Evolutionary conservation across 371 early-diverging fungal genomes (phyloP), one percentile per base, ranked within the genome.

Genomic region (Apophysomyces trapeziformis): DNA sequence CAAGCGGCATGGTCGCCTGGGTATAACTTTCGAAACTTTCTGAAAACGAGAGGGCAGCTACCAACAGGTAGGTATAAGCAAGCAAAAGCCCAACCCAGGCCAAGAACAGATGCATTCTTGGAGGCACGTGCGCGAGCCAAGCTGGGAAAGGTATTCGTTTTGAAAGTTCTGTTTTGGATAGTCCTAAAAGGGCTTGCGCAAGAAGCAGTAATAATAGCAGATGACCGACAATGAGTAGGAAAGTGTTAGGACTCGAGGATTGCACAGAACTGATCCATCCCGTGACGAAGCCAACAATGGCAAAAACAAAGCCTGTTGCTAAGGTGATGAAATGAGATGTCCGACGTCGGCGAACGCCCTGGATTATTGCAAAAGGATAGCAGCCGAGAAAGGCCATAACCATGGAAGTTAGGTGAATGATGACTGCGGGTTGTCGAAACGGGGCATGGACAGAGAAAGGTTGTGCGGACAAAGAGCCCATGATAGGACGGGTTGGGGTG

Each of bases 381-480:
- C 72, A 81, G 38, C 73, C 75, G 63, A 78, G 70, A 64, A 75
- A 76, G 44, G 77, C 70, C 41, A 78, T 62, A 57, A 70, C 68
- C 75, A 78, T 74, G 46, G 73, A 73, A 21, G 69, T 63, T 56
- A 71, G 59, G 65, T 81, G 82, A 38, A 70, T 64, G 65, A 81
- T 73, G 60, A 76, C 75, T 64, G 71, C 61, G 6, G 82, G 71
- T 66, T 81, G 79, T 61, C 70, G 75, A 35, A 81, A 71, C 46
- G 77, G 79, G 35, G 72, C 74, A 73, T 78, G 66, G 50, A 65
- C 62, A 62, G 82, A 70, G 63, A 81, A 81, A 66, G 81, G 63
- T 61, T 68, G 72, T 39, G 71, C 69, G 63, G 68, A 61, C 61
- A 41, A 57, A 44, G 57, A 54, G 41, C 18, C 41, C 60, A 57